These are phyloP conservation scores for Thamnidium elegans DNA, from an alignment of 192 early-diverging fungal species.

Conservation along the genomic window DNA sequence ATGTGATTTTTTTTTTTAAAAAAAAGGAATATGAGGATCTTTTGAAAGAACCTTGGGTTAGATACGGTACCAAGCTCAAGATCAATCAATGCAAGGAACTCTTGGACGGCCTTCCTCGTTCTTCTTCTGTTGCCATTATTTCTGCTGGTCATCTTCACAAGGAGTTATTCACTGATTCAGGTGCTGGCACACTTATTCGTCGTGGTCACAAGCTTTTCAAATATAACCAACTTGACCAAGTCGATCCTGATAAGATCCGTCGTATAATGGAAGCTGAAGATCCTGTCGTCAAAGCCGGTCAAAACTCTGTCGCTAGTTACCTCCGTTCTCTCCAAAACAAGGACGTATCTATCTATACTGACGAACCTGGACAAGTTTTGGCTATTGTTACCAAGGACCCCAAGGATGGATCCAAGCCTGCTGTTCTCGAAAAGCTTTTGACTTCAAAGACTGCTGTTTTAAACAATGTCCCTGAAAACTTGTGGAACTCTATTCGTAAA, in stretches of 20 bases:
- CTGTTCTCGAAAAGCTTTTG: constrained; percentile 89
- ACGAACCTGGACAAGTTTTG: constrained; percentile 91
- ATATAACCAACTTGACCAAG: constrained; percentile 58
- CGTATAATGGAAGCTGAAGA: constrained; percentile 76
- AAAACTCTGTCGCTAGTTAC: constrained; percentile 69
- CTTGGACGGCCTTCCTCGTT: constrained; percentile 91
- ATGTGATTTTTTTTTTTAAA: constrained; percentile 20
- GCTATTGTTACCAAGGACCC: constrained; percentile 71
- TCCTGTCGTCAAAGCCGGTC: constrained; percentile 62
- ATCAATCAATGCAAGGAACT: constrained; percentile 97
- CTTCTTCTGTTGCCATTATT: constrained; percentile 98
- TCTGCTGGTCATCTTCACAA: constrained; percentile 98
- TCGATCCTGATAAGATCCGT: constrained; percentile 82
- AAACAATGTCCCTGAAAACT: constrained; percentile 96
- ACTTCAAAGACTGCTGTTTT: constrained; percentile 80
- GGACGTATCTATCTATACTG: constrained; percentile 78
- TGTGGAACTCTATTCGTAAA: constrained; percentile 85
- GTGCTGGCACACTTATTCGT: constrained; percentile 96
- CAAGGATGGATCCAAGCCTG: constrained; percentile 39
- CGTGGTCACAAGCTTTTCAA: constrained; percentile 90
- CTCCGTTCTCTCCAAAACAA: constrained; percentile 64
- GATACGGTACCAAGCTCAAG: constrained; percentile 97
- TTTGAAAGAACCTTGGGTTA: constrained; percentile 94
- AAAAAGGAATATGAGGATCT: constrained; percentile 97
- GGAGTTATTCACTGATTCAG: constrained; percentile 97